These are phyloP conservation scores for Thelonectria blattea DNA, from an alignment of 2,329 filamentous ascomycete species.

Conservation along the genomic window DNA sequence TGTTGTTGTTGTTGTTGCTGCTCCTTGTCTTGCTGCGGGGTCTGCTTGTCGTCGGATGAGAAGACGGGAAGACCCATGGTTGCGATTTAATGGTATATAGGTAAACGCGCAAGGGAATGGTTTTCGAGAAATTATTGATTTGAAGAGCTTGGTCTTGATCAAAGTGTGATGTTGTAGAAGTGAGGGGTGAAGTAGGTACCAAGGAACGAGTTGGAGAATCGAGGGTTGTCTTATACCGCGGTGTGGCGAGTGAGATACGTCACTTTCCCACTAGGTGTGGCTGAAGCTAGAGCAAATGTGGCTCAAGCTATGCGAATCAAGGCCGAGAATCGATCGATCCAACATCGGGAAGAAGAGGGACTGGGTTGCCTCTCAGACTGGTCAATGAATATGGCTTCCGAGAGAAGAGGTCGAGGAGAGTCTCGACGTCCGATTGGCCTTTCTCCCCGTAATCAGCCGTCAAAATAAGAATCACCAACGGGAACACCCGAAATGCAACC, in stretches of 20 bases:
- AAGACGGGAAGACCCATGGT: conserved; percentile 41
- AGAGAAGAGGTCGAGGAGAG: no score
- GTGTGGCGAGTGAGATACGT: conserved; percentile 39
- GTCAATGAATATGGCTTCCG: not conserved
- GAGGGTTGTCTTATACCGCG: conserved; percentile 32
- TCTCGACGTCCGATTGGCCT: no score
- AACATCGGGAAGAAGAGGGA: not conserved
- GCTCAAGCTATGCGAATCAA: not conserved
- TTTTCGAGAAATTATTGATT: not conserved
- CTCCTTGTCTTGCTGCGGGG: conserved; percentile 17
- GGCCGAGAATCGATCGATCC: not conserved
- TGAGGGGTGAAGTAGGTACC: not conserved
- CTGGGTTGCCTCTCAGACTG: no score
- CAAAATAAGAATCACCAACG: no score
- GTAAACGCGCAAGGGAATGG: not conserved
- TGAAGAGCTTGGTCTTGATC: not conserved
- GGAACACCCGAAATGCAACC: no score
- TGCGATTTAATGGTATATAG: not conserved
- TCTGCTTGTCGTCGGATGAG: conserved; percentile 20
- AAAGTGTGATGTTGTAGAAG: not conserved
- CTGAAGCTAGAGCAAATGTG: conserved; percentile 20
- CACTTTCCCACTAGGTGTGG: conserved; percentile 30
- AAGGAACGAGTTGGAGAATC: not conserved
- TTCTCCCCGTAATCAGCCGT: no score
- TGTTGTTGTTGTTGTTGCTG: conserved; percentile 23